A percentile compares a stretch with the other conserved stretches of the same genome.
phyloP scores from a whole-genome alignment of 1,284 basidiomycete species.

The Melampsora larici-populina region DNA sequence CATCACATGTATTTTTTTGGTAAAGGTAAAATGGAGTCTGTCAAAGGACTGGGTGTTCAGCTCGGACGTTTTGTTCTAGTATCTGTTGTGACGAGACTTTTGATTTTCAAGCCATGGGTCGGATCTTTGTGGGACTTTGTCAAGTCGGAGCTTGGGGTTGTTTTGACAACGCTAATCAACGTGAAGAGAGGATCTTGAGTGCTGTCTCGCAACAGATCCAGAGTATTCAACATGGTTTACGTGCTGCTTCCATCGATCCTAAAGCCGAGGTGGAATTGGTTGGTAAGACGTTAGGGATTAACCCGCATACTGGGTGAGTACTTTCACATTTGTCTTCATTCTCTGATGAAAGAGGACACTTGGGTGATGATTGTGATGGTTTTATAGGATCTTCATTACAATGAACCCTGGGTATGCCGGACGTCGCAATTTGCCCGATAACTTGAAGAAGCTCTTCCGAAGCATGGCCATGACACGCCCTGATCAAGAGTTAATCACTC shows the following conservation, averaged over 20 bases:
- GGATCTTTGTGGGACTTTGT: constrained; percentile 96
- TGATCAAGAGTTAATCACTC: constrained; percentile 95
- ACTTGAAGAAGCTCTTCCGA: constrained; percentile 86
- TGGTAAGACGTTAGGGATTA: constrained; percentile 87
- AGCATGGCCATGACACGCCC: constrained; percentile 99
- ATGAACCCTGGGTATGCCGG: constrained; percentile 97
- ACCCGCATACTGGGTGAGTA: constrained; percentile 77
- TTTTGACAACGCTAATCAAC: constrained; percentile 86
- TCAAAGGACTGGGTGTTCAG: constrained; percentile 96
- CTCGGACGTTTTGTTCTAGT: constrained; percentile 96
- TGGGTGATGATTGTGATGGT: too few relatives aligned
- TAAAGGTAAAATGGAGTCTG: constrained; percentile 93
- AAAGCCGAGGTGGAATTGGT: constrained; percentile 91
- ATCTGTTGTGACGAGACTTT: constrained; percentile 99
- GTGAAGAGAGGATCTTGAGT: constrained; percentile 95
- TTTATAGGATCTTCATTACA: constrained; percentile 83
- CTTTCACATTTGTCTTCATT: not conserved
- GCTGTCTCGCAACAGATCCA: constrained; percentile 99
- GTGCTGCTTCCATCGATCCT: constrained; percentile 71
- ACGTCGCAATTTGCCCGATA: constrained; percentile 90
- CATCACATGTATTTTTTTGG: constrained; percentile 52
- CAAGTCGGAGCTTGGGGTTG: constrained; percentile 99
- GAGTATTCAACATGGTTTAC: constrained; percentile 93
- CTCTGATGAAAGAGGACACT: not conserved
- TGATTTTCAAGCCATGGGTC: constrained; percentile 99